Percentiles rank a stretch among this genome's conserved stretches.
Conservation (phyloP, 805 yeast genomes). For the baker's yeast (Saccharomyces cerevisiae) region DNA sequence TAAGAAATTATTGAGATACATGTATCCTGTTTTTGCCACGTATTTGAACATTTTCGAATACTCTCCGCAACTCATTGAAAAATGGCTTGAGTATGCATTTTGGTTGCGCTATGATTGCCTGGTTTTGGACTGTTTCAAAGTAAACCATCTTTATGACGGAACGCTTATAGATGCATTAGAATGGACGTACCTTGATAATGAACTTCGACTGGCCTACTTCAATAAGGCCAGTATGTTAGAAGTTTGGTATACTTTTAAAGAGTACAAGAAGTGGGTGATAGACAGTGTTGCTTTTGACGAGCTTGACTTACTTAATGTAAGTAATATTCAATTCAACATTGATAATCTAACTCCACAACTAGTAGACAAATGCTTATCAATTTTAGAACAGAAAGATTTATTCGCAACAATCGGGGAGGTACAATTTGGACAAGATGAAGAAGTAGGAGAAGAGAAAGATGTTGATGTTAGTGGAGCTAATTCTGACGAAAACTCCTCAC, state of each 20-base stretch:
- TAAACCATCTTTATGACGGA: conserved; percentile 22
- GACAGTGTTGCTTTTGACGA: conserved; percentile 6
- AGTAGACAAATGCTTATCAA: conserved; percentile 4
- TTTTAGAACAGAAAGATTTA: conserved; percentile 9
- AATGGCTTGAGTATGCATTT: conserved; percentile 20
- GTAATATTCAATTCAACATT: conserved; percentile 9
- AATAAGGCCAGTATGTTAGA: conserved; percentile 20
- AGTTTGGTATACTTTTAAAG: conserved; percentile 22
- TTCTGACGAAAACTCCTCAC: not conserved
- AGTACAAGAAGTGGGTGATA: conserved; percentile 19
- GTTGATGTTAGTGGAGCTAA: not conserved
- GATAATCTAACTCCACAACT: conserved; percentile 7
- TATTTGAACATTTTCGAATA: conserved; percentile 22
- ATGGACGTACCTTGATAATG: conserved; percentile 17
- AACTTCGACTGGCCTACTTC: conserved; percentile 17
- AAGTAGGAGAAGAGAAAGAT: conserved; percentile 1
- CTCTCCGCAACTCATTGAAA: conserved; percentile 12
- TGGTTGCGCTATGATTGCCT: conserved; percentile 27
- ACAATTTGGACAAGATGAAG: conserved; percentile 10
- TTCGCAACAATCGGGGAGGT: conserved; percentile 8
- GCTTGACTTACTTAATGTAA: conserved; percentile 5
- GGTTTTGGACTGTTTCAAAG: conserved; percentile 23
- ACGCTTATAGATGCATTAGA: conserved; percentile 16
- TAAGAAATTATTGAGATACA: conserved; percentile 3
- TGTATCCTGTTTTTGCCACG: conserved; percentile 12